Percentiles rank a stretch among this genome's conserved stretches.
phyloP scores from a whole-genome alignment of 306 rosid genomes.

The Trifolium subterraneum region DNA sequence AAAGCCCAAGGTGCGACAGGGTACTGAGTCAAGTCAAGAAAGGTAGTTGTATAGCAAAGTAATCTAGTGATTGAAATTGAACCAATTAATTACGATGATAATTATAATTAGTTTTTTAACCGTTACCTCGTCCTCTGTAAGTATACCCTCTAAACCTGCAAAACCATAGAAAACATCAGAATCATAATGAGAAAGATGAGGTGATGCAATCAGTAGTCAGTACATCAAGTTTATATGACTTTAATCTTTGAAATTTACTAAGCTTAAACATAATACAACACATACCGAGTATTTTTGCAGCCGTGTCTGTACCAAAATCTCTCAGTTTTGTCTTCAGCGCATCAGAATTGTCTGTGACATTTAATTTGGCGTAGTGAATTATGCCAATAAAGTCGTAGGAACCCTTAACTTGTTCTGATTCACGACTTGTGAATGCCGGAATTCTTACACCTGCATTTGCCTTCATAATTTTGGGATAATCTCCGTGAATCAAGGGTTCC shows the following conservation, averaged over 20 bases:
- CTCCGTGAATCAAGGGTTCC: conserved; percentile 69
- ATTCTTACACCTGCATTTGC: conserved; percentile 58
- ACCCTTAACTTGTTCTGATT: conserved; percentile 56
- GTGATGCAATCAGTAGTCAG: too few species aligned
- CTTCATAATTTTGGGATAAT: conserved; percentile 67
- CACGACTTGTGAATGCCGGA: conserved; percentile 53
- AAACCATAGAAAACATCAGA: conserved; percentile 22
- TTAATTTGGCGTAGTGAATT: conserved; percentile 39
- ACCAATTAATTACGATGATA: background rate
- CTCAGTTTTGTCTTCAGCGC: conserved; percentile 40
- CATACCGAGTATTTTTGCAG: conserved; percentile 28
- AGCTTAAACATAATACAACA: background rate
- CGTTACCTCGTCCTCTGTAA: conserved; percentile 44
- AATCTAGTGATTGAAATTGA: background rate
- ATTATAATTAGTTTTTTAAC: background rate
- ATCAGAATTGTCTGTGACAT: conserved; percentile 49
- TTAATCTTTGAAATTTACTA: background rate
- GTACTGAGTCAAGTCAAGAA: conserved; percentile 34
- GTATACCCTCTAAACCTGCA: conserved; percentile 30
- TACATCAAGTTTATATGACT: background rate
- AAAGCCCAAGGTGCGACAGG: conserved; percentile 53
- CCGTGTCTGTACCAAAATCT: conserved; percentile 47
- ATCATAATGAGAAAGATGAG: background rate
- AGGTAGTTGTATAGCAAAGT: conserved; percentile 13
- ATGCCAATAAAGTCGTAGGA: conserved; percentile 69